Percentiles rank a stretch among this genome's conserved stretches.
These are phyloP conservation scores for Dioscorea dumetorum DNA, from an alignment of 106 monocot species.

Conservation along the genomic window DNA sequence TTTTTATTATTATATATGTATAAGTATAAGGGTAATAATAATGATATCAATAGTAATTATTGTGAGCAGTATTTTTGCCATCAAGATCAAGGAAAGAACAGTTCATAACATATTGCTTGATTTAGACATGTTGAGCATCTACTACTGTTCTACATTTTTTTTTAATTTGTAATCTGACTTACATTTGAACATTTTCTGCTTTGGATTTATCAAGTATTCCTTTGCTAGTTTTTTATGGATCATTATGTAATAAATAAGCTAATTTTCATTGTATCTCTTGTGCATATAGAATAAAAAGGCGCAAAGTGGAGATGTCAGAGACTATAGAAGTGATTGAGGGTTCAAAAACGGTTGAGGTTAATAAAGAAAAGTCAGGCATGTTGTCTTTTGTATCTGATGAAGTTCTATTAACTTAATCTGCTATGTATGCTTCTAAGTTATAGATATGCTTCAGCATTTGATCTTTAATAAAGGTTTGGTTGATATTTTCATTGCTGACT, in stretches of 20 bases:
- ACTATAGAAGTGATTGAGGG: neutral
- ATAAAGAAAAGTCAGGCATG: conserved; percentile 14
- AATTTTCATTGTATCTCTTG: neutral
- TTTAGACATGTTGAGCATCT: neutral
- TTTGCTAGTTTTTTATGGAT: neutral
- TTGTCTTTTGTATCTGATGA: neutral
- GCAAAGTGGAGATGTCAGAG: conserved; percentile 15
- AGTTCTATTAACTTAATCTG: neutral
- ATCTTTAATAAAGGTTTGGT: neutral
- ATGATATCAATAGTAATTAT: too few relatives aligned
- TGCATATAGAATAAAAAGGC: conserved; percentile 13
- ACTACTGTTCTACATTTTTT: neutral
- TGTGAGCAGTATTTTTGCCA: too few relatives aligned
- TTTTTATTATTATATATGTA: too few relatives aligned
- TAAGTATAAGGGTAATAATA: too few relatives aligned
- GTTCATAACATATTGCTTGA: neutral
- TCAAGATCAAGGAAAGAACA: too few relatives aligned
- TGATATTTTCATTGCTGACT: neutral
- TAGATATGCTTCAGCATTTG: neutral
- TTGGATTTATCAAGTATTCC: neutral
- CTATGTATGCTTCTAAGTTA: neutral
- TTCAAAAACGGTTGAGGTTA: neutral
- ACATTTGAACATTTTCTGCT: neutral
- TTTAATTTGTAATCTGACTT: neutral
- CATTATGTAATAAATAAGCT: neutral